Evolutionary conservation across 345 rosid species (phyloP).

Genomic region (Abelmoschus esculentus): DNA sequence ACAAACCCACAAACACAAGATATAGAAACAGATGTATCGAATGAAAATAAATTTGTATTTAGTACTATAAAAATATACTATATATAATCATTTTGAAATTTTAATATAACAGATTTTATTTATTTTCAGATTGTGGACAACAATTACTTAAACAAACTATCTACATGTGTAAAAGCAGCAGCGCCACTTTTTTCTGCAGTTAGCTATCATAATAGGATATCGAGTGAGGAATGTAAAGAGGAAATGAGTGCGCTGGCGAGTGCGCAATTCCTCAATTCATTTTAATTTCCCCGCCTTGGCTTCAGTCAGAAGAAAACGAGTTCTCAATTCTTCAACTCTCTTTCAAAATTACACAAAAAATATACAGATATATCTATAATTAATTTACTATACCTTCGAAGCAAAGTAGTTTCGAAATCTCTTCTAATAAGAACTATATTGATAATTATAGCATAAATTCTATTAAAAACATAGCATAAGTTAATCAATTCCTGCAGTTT

Average conservation of each 20-base stretch:
- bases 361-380: not conserved
- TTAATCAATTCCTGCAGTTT: not conserved
- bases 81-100: not conserved
- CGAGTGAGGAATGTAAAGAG: not conserved
- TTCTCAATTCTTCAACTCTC: not conserved
- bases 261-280: conserved; percentile 13
- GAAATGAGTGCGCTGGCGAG: conserved; percentile 20
- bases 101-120: not conserved
- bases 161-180: not conserved
- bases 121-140: not conserved
- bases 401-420: conserved; percentile 25
- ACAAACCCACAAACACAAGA: not conserved
- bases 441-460: not conserved
- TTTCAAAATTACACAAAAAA: not conserved
- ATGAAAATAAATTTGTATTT: not conserved
- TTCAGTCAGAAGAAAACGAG: conserved; percentile 18
- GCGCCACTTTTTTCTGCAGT: conserved; percentile 16
- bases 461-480: not conserved
- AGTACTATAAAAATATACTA: not conserved
- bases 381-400: conserved; percentile 25
- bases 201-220: conserved; percentile 21
- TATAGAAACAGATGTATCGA: not conserved
- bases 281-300: conserved; percentile 15
- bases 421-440: not conserved
- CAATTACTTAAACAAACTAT: not conserved